Evolutionary conservation across 2,329 filamentous ascomycete species (phyloP).

Genomic region (Cadophora luteo-olivacea): DNA sequence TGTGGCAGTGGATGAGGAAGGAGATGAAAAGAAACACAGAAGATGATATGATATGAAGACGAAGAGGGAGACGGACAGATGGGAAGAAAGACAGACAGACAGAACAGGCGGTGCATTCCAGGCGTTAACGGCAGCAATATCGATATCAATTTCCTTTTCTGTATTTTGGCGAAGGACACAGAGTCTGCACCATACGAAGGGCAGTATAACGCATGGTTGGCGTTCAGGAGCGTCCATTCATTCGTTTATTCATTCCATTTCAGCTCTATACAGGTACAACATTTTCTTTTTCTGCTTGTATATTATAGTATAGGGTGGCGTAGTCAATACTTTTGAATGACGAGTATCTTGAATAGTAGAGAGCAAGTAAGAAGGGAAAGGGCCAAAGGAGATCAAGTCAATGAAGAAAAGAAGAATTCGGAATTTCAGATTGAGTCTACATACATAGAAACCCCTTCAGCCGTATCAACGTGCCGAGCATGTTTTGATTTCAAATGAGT

Average conservation of each 20-base stretch:
- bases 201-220: background rate
- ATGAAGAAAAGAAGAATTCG: no score
- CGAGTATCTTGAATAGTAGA: no score
- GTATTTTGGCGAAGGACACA: background rate
- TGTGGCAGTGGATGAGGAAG: no score
- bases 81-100: background rate
- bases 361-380: background rate
- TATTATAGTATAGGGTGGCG: background rate
- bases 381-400: background rate
- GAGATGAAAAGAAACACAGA: background rate
- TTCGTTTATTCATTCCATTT: background rate
- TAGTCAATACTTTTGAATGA: no score
- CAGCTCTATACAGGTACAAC: background rate
- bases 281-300: background rate
- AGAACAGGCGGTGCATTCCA: background rate
- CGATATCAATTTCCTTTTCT: background rate
- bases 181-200: background rate
- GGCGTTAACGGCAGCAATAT: constrained; percentile 1
- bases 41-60: no score
- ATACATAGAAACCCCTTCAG: no score
- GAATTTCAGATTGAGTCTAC: no score
- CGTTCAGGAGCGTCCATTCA: constrained; percentile 19
- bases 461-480: no score
- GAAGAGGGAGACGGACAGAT: no score
- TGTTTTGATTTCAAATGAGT: no score